phyloP scores from a whole-genome alignment of 345 rosid genomes.

The Salix suchowensis region DNA sequence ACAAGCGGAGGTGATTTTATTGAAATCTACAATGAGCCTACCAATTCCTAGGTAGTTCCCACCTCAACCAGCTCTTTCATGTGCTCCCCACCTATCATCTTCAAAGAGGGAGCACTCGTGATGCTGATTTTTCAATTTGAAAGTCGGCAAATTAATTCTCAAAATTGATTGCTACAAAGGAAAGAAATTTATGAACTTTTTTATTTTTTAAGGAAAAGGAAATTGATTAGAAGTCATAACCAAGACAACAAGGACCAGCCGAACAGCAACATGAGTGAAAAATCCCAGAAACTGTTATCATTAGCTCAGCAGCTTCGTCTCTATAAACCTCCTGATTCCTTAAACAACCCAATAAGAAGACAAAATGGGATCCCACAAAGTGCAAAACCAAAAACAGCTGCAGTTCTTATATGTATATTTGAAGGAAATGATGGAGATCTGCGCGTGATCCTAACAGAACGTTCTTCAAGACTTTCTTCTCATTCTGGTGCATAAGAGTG shows the following conservation, averaged over 20 bases:
- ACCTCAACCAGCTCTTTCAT: too few species aligned
- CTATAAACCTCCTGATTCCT: neutral
- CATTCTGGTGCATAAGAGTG: slow-evolving; percentile 20
- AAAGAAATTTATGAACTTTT: too few species aligned
- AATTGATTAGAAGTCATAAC: too few species aligned
- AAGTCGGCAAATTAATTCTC: too few species aligned
- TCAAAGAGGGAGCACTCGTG: too few species aligned
- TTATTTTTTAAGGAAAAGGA: too few species aligned
- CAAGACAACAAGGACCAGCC: neutral
- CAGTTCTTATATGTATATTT: slow-evolving; percentile 32
- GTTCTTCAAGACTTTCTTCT: slow-evolving; percentile 24
- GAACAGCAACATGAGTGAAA: neutral
- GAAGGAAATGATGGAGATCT: slow-evolving; percentile 26
- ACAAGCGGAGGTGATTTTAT: neutral
- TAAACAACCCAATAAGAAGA: neutral
- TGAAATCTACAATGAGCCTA: too few species aligned
- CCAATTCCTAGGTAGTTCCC: too few species aligned
- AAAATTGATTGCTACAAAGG: too few species aligned
- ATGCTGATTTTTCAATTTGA: too few species aligned
- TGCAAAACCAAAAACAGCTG: slow-evolving; percentile 18
- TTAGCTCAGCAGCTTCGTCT: slow-evolving; percentile 21
- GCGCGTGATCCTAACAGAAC: slow-evolving; percentile 29
- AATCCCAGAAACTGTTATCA: slow-evolving; percentile 1
- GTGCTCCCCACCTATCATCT: too few species aligned
- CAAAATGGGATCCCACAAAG: neutral